Percentiles rank a stretch among this genome's conserved stretches.
phyloP scores from a whole-genome alignment of 768 basidiomycete genomes.

The Amanita jacksonii region DNA sequence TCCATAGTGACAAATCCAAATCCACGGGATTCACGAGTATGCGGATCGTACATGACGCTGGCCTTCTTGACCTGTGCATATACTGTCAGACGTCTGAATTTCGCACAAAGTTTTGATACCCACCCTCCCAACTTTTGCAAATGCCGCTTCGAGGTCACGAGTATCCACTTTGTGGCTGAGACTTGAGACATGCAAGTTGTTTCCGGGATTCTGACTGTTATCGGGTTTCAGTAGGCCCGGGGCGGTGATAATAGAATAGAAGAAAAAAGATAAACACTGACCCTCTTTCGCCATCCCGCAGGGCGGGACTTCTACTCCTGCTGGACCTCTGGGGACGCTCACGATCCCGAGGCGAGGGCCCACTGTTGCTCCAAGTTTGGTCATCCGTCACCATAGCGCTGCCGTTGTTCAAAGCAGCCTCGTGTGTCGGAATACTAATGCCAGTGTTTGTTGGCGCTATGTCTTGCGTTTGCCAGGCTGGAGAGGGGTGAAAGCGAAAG shows the following conservation, averaged over 20 bases:
- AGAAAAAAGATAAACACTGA: conserved; percentile 24
- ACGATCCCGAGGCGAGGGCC: conserved; percentile 36
- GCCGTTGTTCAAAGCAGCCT: conserved; percentile 29
- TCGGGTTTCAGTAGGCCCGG: conserved; percentile 31
- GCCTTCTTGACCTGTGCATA: conserved; percentile 55
- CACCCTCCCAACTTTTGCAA: conserved; percentile 66
- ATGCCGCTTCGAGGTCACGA: conserved; percentile 80
- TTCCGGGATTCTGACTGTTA: conserved; percentile 54
- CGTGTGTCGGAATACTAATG: conserved; percentile 64
- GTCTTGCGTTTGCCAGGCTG: conserved; percentile 78
- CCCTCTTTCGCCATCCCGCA: conserved; percentile 44
- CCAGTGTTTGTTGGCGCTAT: conserved; percentile 57
- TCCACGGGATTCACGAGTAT: conserved; percentile 54
- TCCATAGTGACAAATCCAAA: conserved; percentile 79
- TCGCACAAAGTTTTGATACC: not conserved
- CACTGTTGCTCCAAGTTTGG: conserved; percentile 37
- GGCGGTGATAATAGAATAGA: conserved; percentile 12
- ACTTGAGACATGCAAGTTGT: conserved; percentile 55
- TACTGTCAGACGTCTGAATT: not conserved
- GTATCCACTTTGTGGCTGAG: conserved; percentile 57
- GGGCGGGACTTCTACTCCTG: conserved; percentile 65
- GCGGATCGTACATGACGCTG: conserved; percentile 64
- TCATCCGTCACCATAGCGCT: conserved; percentile 44
- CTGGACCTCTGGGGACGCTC: conserved; percentile 58
- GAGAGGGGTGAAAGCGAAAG: conserved; percentile 23